A percentile compares a stretch with the other conserved stretches of the same genome.
Conservation (phyloP, 257 asterid species). For the Salvia hispanica region DNA sequence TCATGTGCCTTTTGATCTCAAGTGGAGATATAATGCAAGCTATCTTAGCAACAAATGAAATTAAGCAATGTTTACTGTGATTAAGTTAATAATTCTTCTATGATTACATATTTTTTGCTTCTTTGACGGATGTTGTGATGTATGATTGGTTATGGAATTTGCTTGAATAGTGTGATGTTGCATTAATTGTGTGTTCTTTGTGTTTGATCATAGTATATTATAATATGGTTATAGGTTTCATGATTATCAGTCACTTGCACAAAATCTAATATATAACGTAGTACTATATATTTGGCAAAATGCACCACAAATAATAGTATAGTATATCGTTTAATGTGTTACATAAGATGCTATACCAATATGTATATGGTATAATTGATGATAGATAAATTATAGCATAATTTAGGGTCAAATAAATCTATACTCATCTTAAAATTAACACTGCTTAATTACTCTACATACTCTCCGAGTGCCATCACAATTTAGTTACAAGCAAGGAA, state of each 20-base stretch:
- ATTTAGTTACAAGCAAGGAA: neutral
- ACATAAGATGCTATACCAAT: neutral
- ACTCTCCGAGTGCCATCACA: no score
- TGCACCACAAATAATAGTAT: neutral
- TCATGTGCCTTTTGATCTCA: conserved; percentile 43
- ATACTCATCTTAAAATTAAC: no score
- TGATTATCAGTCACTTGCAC: neutral
- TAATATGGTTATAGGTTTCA: neutral
- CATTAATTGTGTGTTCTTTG: conserved; percentile 7
- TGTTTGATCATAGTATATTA: neutral
- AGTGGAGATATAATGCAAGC: conserved; percentile 35
- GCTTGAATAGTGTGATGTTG: conserved; percentile 18
- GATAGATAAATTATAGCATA: neutral
- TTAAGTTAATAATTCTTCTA: conserved; percentile 26
- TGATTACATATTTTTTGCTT: conserved; percentile 9
- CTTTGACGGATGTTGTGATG: conserved; percentile 41
- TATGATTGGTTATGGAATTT: conserved; percentile 16
- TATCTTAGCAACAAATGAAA: conserved; percentile 22
- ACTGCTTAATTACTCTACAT: no score
- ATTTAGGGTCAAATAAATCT: no score
- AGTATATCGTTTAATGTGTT: neutral
- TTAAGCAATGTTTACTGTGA: conserved; percentile 28
- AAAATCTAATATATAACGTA: no score
- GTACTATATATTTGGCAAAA: neutral
- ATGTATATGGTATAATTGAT: neutral